Evolutionary conservation across 2,329 filamentous ascomycete genomes (phyloP).

Genomic region (Simplicillium aogashimaense): DNA sequence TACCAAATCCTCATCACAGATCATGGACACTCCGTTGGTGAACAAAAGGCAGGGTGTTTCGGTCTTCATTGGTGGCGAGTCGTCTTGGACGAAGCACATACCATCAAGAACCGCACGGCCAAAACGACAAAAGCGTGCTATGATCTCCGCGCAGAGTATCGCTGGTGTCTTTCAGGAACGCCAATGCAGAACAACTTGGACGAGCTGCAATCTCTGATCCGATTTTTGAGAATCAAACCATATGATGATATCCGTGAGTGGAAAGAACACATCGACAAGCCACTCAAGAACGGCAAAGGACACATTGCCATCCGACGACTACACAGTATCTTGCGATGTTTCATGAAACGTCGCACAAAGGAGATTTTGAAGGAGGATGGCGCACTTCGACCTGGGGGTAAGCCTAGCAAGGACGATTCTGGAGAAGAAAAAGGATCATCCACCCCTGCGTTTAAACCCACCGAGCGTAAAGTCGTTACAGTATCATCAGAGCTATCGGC

Average conservation of each 20-base stretch:
- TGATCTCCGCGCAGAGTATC: slow-evolving; percentile 72
- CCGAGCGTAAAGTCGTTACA: slow-evolving; percentile 78
- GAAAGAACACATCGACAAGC: slow-evolving; percentile 83
- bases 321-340: slow-evolving; percentile 76
- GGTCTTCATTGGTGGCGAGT: slow-evolving; percentile 91
- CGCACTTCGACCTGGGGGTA: slow-evolving; percentile 67
- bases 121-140: slow-evolving; percentile 92
- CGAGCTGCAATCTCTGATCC: slow-evolving; percentile 87
- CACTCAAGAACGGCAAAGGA: slow-evolving; percentile 83
- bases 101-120: slow-evolving; percentile 95
- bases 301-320: slow-evolving; percentile 81
- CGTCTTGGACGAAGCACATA: slow-evolving; percentile 93
- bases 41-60: slow-evolving; percentile 72
- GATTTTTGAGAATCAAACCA: slow-evolving; percentile 83
- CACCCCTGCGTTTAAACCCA: slow-evolving; percentile 74
- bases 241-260: slow-evolving; percentile 80
- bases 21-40: slow-evolving; percentile 57
- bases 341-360: slow-evolving; percentile 98
- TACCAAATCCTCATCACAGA: slow-evolving; percentile 95
- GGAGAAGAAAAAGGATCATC: slow-evolving; percentile 34
- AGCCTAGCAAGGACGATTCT: slow-evolving; percentile 33
- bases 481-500: slow-evolving; percentile 69
- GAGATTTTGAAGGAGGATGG: slow-evolving; percentile 88
- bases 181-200: slow-evolving; percentile 98
- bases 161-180: slow-evolving; percentile 94